Percentiles rank a stretch among this genome's conserved stretches.
Evolutionary conservation across 768 basidiomycete genomes (phyloP).

Genomic region (Auricularia sp.): DNA sequence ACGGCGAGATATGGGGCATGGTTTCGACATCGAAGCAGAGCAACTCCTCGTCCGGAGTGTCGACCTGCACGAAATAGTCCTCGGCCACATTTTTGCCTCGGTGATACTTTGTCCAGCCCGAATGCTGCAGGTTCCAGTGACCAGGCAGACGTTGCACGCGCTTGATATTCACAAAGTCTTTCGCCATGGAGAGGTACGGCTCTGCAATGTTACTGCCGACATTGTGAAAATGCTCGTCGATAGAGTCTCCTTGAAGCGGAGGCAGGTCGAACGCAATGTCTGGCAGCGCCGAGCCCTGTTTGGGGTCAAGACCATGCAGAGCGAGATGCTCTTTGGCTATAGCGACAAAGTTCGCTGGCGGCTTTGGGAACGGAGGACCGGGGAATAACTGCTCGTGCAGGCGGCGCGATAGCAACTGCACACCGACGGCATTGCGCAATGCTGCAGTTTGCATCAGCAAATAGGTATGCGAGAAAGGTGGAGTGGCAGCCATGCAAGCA

Average conservation of each 20-base stretch:
- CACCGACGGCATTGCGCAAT: constrained; percentile 81
- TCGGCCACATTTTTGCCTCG: constrained; percentile 56
- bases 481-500: background rate
- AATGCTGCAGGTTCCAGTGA: constrained; percentile 40
- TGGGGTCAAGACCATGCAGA: constrained; percentile 72
- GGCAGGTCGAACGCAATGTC: constrained; percentile 76
- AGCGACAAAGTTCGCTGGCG: constrained; percentile 49
- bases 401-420: constrained; percentile 78
- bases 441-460: constrained; percentile 22
- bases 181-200: constrained; percentile 68
- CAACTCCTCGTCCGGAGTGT: constrained; percentile 51
- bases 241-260: constrained; percentile 63
- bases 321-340: constrained; percentile 74
- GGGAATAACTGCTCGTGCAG: constrained; percentile 79
- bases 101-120: constrained; percentile 88
- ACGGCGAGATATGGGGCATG: constrained; percentile 71
- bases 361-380: constrained; percentile 50
- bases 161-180: constrained; percentile 51
- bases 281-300: constrained; percentile 70
- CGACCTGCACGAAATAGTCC: constrained; percentile 62
- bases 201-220: constrained; percentile 60
- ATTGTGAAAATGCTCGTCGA: constrained; percentile 82
- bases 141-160: constrained; percentile 36
- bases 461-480: background rate
- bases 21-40: constrained; percentile 93